Evolutionary conservation across 306 rosid genomes (phyloP), one percentile per base, ranked within the genome.

Genomic region (Rosa multiflora): DNA sequence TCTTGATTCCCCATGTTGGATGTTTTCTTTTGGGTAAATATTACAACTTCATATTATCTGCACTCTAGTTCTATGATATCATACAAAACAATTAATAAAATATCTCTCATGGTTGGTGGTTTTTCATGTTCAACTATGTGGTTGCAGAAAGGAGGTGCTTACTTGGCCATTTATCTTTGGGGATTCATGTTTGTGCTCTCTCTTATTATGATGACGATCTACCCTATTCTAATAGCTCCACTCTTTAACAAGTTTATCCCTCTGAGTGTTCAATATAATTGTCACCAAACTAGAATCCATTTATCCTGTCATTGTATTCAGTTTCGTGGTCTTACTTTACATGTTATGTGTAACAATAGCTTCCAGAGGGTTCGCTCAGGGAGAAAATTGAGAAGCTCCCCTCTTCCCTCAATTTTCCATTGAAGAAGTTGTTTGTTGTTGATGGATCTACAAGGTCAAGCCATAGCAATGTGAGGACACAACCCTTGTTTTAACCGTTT

Each of bases 381-480:
- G 89, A 86, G 84, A 91, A 92, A 90, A 95, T 95, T 71, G 98
- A 95, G 87, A 85, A 87, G 26, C 99, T 95, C 75, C 94, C 99
- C 84, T 83, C 97, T 76, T 88, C 94, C 77, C 99, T 95, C 72
- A 88, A 84, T 74, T 95, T 92, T 87, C 99, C 99, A 12, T 79
- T 95, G 81, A 91, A 86, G 94, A 95, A 95, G 92, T 61, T 95
- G 88, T 95, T 95, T 79, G 96, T 95, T 72, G 92, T 95, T 39
- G 99, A 95, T 86, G 99, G 99, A 73, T 95, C 99, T 72, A 95
- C 97, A 62, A 91, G 99, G 87, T 95, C 99, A 79, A 95, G 98
- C 79, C 99, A 95, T 86, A 95, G 99, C 92, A 95, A 95, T 91
- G 99, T 95, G 83, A 92, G 93, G 68, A 74, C 81, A 79, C 51